These are phyloP conservation scores for Diversispora eburnea DNA, from an alignment of 192 early-diverging fungal species.

Conservation along the genomic window DNA sequence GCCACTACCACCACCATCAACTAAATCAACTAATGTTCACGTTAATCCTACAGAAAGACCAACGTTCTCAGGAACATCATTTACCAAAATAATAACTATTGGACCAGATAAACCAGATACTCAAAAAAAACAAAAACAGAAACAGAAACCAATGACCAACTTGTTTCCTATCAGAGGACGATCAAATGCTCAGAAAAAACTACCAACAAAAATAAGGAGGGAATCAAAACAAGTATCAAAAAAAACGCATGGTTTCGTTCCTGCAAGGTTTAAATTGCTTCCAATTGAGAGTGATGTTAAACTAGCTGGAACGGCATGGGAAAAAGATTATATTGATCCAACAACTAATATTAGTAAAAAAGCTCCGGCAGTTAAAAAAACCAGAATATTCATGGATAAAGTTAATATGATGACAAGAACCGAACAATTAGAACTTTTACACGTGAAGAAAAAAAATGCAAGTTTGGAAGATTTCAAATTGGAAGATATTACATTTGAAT, in stretches of 20 bases:
- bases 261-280: conserved; percentile 55
- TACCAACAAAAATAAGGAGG: no score
- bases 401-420: conserved; percentile 26
- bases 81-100: no score
- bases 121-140: no score
- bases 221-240: conserved; percentile 18
- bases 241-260: conserved; percentile 53
- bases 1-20: no score
- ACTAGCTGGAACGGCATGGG: conserved; percentile 26
- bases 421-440: background rate
- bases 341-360: background rate
- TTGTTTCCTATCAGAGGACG: no score
- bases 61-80: no score
- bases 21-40: no score
- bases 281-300: conserved; percentile 54
- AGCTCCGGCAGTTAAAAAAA: background rate
- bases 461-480: background rate
- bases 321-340: background rate
- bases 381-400: no score
- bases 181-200: no score
- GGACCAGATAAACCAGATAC: no score
- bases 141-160: no score
- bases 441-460: background rate
- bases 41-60: no score
- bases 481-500: conserved; percentile 49